Base-by-base conservation (phyloP, 2,329 filamentous ascomycete species). In the Hortaea sp. region DNA sequence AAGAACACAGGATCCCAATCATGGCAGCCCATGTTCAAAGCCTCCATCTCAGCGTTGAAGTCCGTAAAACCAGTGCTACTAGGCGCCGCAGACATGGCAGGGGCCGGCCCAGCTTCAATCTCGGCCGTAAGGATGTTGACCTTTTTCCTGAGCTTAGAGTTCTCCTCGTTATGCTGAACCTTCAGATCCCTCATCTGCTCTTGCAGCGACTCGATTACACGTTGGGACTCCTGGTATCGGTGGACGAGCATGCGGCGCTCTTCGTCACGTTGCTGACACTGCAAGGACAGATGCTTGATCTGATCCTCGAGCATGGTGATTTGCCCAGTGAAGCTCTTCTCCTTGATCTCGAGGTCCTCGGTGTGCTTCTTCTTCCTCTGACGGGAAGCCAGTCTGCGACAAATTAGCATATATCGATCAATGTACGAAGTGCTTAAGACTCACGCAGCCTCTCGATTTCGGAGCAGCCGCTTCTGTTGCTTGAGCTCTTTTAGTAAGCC, bases 301-400 rank as follows among this genome's bases (percentile, higher is more conserved):
- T 87, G 82, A 48, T 92, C 84, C 63, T 95, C 86, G 61, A 95
- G 75, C 46, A 83, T 77, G 55, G 71, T 78, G 63, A 95, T 85
- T 63, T 85, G 71, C 57, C 79, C 77, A 46, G 83, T 85, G 72
- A 81, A 94, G 49, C 85, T 79, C 74, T 95, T 95, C 77, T 97
- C 95, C 73, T 97, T 90, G 66, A 92, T 85, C 67, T 97, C 92
- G 40, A 97, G 79, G 58, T 92, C 83, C 71, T 97, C 92, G 31
- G 92, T 97, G 71, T 97, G 90, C 70, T 88, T 85, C 79, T 97
- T 97, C 77, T 97, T 98, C 59, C 92, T 83, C 68, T 97, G 90
- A 56, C 92, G 82, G 39, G 92, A 97, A 70, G 97, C 90, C 59
- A 98, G 84, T 54, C 60, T 31, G 48, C 51, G 6, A 60, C 28